These are phyloP conservation scores for Papilionanthe hybrid DNA, from an alignment of 116 monocot species.

Conservation along the genomic window DNA sequence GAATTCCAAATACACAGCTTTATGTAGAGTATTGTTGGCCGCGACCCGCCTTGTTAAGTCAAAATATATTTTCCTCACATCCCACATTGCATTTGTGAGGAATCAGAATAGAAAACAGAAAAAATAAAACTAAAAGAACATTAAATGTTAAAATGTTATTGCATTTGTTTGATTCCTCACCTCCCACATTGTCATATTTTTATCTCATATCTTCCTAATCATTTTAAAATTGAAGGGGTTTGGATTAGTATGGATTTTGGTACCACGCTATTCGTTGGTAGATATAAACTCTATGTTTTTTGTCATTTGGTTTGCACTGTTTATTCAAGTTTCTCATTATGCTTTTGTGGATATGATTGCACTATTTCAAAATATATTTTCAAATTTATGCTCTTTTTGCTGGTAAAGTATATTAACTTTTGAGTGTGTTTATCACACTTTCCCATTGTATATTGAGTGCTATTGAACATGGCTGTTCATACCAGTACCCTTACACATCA, in stretches of 20 bases:
- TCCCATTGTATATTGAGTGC: neutral
- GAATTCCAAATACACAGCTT: too few relatives aligned
- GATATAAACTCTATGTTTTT: neutral
- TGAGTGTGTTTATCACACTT: neutral
- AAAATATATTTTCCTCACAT: too few relatives aligned
- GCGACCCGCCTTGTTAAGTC: too few relatives aligned
- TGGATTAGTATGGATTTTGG: neutral
- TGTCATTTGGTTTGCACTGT: neutral
- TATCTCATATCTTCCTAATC: neutral
- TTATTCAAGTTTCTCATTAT: neutral
- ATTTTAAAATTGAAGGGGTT: neutral
- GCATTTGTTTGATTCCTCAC: too few relatives aligned
- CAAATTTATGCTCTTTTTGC: neutral
- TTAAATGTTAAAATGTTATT: too few relatives aligned
- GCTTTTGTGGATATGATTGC: neutral
- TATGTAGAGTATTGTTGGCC: too few relatives aligned
- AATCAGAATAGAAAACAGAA: too few relatives aligned
- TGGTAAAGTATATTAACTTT: neutral
- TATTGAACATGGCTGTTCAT: neutral
- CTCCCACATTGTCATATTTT: neutral
- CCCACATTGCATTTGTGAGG: too few relatives aligned
- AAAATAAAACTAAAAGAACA: too few relatives aligned
- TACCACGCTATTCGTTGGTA: neutral
- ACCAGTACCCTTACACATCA: neutral
- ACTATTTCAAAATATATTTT: neutral